Evolutionary conservation across 139 green algal genomes (phyloP).

Genomic region (Astrephomene gubernaculifera): DNA sequence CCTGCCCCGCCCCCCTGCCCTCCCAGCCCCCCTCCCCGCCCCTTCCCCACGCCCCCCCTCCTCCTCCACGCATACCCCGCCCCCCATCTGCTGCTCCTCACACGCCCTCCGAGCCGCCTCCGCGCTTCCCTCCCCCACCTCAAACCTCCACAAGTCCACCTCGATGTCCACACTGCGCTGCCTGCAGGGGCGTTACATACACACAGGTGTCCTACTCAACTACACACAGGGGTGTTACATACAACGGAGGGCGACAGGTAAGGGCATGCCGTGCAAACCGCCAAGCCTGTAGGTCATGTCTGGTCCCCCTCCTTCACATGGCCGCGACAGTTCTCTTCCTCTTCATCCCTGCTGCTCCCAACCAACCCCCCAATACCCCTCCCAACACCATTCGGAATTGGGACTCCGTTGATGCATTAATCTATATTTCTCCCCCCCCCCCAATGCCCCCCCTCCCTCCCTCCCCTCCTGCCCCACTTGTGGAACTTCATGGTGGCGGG

Average conservation of each 20-base stretch:
- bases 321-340: background rate
- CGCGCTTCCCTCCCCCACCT: constrained; percentile 54
- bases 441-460: background rate
- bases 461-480: constrained; percentile 30
- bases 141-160: constrained; percentile 89
- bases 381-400: too few species aligned
- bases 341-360: too few species aligned
- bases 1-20: too few species aligned
- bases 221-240: background rate
- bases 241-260: background rate
- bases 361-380: too few species aligned
- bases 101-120: too few species aligned
- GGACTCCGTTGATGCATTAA: too few species aligned
- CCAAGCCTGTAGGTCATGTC: background rate
- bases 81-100: too few species aligned
- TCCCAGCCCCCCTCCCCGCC: too few species aligned
- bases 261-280: background rate
- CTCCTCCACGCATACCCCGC: too few species aligned
- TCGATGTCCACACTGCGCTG: constrained; percentile 83
- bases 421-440: too few species aligned
- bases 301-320: background rate
- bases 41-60: too few species aligned
- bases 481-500: constrained; percentile 91
- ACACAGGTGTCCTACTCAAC: background rate
- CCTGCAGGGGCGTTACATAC: constrained; percentile 55